phyloP scores from a whole-genome alignment of 139 green algal genomes.

The Chlorella vulgaris region DNA sequence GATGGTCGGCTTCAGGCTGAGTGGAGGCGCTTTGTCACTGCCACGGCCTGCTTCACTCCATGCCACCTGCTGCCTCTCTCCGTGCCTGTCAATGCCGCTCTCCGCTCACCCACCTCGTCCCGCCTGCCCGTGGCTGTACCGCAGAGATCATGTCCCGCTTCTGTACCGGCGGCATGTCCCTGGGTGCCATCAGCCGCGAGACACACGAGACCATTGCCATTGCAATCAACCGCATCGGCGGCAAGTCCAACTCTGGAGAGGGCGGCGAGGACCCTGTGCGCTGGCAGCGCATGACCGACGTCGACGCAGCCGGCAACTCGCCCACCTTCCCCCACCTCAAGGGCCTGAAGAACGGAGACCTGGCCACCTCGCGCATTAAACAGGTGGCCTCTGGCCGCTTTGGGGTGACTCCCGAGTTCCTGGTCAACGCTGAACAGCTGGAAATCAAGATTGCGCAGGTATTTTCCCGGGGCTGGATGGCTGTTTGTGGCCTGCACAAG shows the following conservation, averaged over 20 bases:
- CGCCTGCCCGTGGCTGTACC: no score
- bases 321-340: conserved; percentile 88
- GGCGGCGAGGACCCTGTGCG: conserved; percentile 95
- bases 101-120: no score
- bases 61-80: no score
- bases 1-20: no score
- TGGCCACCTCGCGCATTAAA: conserved; percentile 96
- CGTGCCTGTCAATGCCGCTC: no score
- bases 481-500: no score
- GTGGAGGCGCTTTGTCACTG: no score
- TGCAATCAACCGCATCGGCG: conserved; percentile 98
- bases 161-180: conserved; percentile 98
- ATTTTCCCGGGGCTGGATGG: no score
- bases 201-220: conserved; percentile 99
- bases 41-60: no score
- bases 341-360: conserved; percentile 94
- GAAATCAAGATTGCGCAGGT: conserved; percentile 99
- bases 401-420: conserved; percentile 97
- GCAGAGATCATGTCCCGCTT: conserved; percentile 96
- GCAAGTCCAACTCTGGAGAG: conserved; percentile 88
- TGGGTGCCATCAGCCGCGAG: conserved; percentile 96
- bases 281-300: conserved; percentile 78
- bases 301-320: conserved; percentile 76
- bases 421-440: conserved; percentile 97
- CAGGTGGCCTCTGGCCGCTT: conserved; percentile 95